A percentile compares a stretch with the other conserved stretches of the same genome.
These are phyloP conservation scores for Candida sithepensis DNA, from an alignment of 805 yeast species.

Conservation along the genomic window DNA sequence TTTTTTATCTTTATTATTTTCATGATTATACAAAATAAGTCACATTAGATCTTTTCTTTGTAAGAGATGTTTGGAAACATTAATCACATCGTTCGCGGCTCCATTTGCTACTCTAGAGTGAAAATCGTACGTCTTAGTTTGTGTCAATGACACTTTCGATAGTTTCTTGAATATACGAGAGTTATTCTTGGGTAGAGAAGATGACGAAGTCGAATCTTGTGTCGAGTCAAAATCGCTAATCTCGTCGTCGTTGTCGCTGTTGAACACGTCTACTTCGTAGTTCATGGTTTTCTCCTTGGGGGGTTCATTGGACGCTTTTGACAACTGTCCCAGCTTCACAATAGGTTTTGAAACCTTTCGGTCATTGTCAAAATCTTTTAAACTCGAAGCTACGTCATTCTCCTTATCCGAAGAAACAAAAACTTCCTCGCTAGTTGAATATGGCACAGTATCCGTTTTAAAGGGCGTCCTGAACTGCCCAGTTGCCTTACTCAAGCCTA, in stretches of 20 bases:
- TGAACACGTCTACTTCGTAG: neutral
- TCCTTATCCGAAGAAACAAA: too few species aligned
- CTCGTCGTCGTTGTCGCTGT: neutral
- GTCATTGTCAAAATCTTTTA: neutral
- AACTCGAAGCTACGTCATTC: too few species aligned
- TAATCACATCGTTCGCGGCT: neutral
- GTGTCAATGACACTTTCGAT: neutral
- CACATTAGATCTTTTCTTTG: neutral
- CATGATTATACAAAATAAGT: neutral
- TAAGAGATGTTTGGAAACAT: neutral
- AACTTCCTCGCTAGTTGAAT: too few species aligned
- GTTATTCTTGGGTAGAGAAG: neutral
- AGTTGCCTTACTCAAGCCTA: too few species aligned
- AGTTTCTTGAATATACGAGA: neutral
- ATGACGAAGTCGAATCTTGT: neutral
- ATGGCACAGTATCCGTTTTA: too few species aligned
- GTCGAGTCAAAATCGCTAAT: neutral
- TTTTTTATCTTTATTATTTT: neutral
- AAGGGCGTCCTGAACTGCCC: too few species aligned
- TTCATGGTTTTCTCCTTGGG: neutral
- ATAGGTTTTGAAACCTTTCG: neutral
- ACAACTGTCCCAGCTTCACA: neutral
- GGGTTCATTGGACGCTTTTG: too few species aligned
- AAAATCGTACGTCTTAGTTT: too few species aligned
- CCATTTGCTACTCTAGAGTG: too few species aligned